phyloP scores from a whole-genome alignment of 2,329 filamentous ascomycete genomes.

The Geoglossum cookeanum region DNA sequence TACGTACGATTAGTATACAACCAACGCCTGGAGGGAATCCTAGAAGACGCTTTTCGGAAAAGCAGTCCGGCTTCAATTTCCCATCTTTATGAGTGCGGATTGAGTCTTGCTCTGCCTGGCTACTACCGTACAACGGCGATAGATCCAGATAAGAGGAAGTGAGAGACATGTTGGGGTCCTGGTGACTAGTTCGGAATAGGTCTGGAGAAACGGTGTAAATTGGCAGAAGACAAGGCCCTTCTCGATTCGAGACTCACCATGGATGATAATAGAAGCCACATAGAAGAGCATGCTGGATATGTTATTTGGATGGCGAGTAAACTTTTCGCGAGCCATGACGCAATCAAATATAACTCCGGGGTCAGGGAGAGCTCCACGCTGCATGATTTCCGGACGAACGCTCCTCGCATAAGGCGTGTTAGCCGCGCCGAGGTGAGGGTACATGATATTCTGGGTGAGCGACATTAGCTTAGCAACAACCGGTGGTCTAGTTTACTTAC shows the following conservation, averaged over 20 bases:
- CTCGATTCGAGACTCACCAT: conserved; percentile 19
- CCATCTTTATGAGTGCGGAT: conserved; percentile 47
- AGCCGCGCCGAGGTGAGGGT: conserved; percentile 44
- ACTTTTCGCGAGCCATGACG: conserved; percentile 35
- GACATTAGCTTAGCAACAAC: conserved; percentile 21
- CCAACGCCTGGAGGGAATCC: conserved; percentile 50
- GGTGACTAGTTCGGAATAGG: conserved; percentile 44
- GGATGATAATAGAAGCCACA: conserved; percentile 47
- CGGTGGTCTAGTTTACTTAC: conserved; percentile 16
- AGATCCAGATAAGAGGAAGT: conserved; percentile 62
- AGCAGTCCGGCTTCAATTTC: conserved; percentile 52
- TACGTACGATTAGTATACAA: conserved; percentile 26
- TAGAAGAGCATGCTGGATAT: conserved; percentile 65
- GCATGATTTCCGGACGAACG: conserved; percentile 32
- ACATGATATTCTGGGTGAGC: conserved; percentile 35
- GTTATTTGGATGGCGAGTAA: conserved; percentile 38
- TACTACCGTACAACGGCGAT: conserved; percentile 53
- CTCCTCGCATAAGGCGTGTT: conserved; percentile 50
- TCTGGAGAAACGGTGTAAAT: conserved; percentile 27
- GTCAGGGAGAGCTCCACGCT: conserved; percentile 43
- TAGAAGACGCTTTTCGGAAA: conserved; percentile 43
- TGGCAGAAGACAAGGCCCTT: background rate
- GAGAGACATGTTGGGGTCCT: conserved; percentile 41
- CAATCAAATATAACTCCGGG: conserved; percentile 50
- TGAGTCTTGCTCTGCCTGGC: conserved; percentile 42